These are phyloP conservation scores for Starmerella apis DNA, from an alignment of 805 yeast genomes.

Conservation along the genomic window DNA sequence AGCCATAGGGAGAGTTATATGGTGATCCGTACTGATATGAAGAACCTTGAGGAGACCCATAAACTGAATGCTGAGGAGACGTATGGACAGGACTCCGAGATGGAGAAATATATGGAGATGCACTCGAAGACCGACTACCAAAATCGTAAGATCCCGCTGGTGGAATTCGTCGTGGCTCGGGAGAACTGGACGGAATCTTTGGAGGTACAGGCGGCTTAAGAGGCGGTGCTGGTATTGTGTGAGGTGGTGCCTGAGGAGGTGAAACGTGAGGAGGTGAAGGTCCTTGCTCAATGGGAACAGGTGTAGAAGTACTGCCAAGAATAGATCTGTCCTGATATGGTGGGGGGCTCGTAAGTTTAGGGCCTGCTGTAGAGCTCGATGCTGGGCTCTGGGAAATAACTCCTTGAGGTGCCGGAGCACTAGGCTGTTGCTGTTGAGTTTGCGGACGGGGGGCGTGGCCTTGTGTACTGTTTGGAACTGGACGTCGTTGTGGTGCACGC, in stretches of 20 bases:
- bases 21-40: conserved; percentile 1
- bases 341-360: background rate
- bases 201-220: conserved; percentile 1
- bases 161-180: background rate
- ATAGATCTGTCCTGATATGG: background rate
- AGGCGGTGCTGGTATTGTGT: background rate
- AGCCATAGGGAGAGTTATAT: background rate
- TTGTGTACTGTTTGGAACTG: background rate
- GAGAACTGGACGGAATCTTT: background rate
- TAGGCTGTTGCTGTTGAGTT: background rate
- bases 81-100: background rate
- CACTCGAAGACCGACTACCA: background rate
- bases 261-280: background rate
- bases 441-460: background rate
- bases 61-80: background rate
- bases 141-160: background rate
- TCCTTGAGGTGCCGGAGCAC: no score
- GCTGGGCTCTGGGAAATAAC: no score
- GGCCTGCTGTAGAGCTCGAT: background rate
- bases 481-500: background rate
- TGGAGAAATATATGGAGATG: background rate
- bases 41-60: background rate
- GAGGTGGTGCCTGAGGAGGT: background rate
- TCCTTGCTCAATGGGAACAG: background rate
- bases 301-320: no score